Conservation (phyloP, 768 basidiomycete genomes). For the Hemileccinum impolitum region DNA sequence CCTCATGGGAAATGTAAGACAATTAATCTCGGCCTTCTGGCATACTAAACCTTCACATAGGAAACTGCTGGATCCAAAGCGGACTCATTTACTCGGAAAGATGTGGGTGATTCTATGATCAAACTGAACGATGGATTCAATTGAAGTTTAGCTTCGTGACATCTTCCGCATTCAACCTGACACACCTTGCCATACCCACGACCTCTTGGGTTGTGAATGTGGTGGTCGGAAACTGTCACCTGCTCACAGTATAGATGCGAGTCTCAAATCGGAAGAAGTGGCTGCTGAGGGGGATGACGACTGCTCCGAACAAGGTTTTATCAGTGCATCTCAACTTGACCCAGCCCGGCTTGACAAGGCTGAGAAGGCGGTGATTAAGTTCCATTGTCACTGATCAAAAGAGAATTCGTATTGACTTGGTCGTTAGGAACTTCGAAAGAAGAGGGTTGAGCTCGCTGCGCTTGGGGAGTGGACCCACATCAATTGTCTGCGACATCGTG, state of each 20-base stretch:
- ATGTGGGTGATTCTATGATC: constrained; percentile 46
- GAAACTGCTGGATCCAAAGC: constrained; percentile 57
- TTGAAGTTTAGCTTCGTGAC: constrained; percentile 65
- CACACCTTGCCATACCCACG: constrained; percentile 89
- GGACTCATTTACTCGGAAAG: constrained; percentile 84
- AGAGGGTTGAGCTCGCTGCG: constrained; percentile 64
- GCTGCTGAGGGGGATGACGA: constrained; percentile 29
- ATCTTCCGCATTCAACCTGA: constrained; percentile 84
- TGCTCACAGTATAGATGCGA: constrained; percentile 1
- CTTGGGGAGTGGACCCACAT: constrained; percentile 85
- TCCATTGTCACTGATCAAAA: not conserved
- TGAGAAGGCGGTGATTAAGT: constrained; percentile 49
- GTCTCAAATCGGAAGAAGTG: constrained; percentile 21
- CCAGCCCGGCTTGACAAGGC: constrained; percentile 40
- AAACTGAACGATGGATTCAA: constrained; percentile 3
- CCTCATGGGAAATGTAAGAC: constrained; percentile 63
- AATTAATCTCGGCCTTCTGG: not conserved
- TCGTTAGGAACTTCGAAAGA: constrained; percentile 60
- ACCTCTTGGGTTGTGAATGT: constrained; percentile 81
- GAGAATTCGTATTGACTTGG: constrained; percentile 1
- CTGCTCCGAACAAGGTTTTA: constrained; percentile 46
- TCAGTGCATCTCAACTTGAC: constrained; percentile 62
- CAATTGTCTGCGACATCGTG: constrained; percentile 55
- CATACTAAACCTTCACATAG: constrained; percentile 24
- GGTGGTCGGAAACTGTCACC: constrained; percentile 26